Base-by-base conservation (phyloP, 78 protist genomes). In the Tieghemostelium lacteum region DNA sequence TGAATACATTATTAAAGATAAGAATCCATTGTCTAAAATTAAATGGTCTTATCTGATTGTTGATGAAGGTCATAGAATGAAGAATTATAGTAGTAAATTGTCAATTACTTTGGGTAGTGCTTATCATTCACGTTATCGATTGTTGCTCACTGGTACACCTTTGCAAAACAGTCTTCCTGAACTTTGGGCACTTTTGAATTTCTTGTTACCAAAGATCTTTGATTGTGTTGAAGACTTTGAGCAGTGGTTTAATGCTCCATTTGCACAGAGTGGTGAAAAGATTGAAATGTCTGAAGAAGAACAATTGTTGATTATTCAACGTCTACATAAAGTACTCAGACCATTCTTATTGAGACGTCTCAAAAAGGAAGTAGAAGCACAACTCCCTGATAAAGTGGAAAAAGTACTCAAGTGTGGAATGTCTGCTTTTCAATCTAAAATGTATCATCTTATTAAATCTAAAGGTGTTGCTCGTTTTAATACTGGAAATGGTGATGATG, bases 141-240 rank as follows among this genome's bases (percentile, higher is more conserved):
- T 95, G 4, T 58, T 98, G 37, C 91, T 97, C 12, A 95, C 99
- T n/a, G 99, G 99, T 39, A 98, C 99, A 16, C 99, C 99, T 19
- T 87, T 98, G 28, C 99, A 98, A 86, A 98, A 98, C 75, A 88
- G 87, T 63, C 72, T 98, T 66, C 93, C 92, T 1, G 95, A 98
- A 61, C 87, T 98, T 39, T 98, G 98, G 98, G 72, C 97, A n/a
- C 94, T 98, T 14, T 92, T 98, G 63, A 95, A 98, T 66, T 98
- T 98, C 72, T 39, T 97, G 36, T 72, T 95, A 22, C 99, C 98
- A 28, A 49, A 86, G 57, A 92, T 95, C 57, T 97, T 97, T 58
- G 71, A 65, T 39, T 58, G 74, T 58, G 92, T 76, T 22, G 94
- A 95, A 17, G 94, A 85, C 33, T 94, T 96, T 52, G 94, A 77